phyloP scores from a whole-genome alignment of 208 protist species.

The Strigomonas galati region DNA sequence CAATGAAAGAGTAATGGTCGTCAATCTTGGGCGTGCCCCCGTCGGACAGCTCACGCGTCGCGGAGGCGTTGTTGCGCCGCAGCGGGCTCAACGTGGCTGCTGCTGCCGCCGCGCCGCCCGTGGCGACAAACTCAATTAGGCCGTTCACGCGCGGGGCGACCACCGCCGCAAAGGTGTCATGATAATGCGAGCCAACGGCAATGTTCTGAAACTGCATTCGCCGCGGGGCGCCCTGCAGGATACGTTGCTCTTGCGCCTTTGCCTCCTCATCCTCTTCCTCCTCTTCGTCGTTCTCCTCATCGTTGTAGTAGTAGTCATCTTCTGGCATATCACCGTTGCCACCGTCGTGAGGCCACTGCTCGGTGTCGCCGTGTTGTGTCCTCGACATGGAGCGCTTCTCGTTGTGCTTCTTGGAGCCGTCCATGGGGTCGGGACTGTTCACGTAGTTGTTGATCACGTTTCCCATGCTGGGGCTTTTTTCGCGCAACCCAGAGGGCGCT shows the following conservation, averaged over 20 bases:
- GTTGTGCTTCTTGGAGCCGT: not conserved
- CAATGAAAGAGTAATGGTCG: not conserved
- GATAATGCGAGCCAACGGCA: not conserved
- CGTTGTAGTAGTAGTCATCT: not conserved
- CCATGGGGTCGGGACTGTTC: too few relatives aligned
- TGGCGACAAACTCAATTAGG: constrained; percentile 4
- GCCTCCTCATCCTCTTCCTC: constrained; percentile 1
- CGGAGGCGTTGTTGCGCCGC: too few relatives aligned
- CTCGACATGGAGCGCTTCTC: not conserved
- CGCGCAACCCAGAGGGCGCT: too few relatives aligned
- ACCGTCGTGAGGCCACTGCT: not conserved
- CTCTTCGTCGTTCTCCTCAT: not conserved
- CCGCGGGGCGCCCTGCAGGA: not conserved
- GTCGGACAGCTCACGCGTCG: too few relatives aligned
- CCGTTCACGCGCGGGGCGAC: constrained; percentile 2
- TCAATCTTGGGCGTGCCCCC: too few relatives aligned
- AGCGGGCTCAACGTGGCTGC: too few relatives aligned
- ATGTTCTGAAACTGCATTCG: constrained; percentile 10
- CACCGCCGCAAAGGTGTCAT: constrained; percentile 1
- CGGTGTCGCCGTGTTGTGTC: not conserved
- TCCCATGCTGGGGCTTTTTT: too few relatives aligned
- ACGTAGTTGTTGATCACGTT: too few relatives aligned
- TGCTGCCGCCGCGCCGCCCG: too few relatives aligned
- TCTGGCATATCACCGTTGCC: not conserved
- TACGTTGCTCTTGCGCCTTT: not conserved